Percentiles rank a stretch among this genome's conserved stretches.
Evolutionary conservation across 345 rosid species (phyloP).

Genomic region (Euphorbia tirucalli): DNA sequence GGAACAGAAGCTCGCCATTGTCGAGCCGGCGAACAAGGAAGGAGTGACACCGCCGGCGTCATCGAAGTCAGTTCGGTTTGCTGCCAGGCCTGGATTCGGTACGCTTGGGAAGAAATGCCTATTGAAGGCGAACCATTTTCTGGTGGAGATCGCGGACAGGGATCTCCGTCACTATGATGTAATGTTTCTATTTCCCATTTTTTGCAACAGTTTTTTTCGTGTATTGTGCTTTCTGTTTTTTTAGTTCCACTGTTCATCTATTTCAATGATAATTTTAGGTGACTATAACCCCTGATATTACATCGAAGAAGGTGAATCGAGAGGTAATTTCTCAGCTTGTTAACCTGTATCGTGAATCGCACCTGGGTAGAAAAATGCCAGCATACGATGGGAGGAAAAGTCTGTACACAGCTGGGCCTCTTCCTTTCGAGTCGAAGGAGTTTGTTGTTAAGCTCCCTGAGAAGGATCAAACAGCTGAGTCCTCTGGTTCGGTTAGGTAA

Average conservation of each 20-base stretch:
- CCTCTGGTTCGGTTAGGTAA: constrained; percentile 34
- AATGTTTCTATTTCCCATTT: background rate
- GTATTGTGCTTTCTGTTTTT: background rate
- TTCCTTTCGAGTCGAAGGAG: constrained; percentile 63
- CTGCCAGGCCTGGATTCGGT: constrained; percentile 54
- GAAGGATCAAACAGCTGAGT: background rate
- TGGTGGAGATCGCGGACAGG: constrained; percentile 39
- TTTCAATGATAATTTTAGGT: constrained; percentile 35
- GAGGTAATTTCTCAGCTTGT: constrained; percentile 32
- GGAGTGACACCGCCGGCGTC: constrained; percentile 38
- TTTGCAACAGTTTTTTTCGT: background rate
- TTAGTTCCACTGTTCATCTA: background rate
- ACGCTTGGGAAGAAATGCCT: constrained; percentile 31
- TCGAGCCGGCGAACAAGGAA: background rate
- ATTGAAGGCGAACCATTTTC: constrained; percentile 67
- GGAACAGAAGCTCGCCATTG: too few species aligned
- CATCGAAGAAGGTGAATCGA: constrained; percentile 44
- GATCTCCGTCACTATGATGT: constrained; percentile 73
- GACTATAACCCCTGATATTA: constrained; percentile 47
- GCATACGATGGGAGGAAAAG: constrained; percentile 80
- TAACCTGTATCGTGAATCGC: constrained; percentile 14
- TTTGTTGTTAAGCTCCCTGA: constrained; percentile 44
- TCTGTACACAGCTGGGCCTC: constrained; percentile 60
- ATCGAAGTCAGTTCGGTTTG: constrained; percentile 36
- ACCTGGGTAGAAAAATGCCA: constrained; percentile 34